Percentiles rank a stretch among this genome's conserved stretches.
phyloP scores from a whole-genome alignment of 805 yeast genomes.

The Clavispora carvajalis region DNA sequence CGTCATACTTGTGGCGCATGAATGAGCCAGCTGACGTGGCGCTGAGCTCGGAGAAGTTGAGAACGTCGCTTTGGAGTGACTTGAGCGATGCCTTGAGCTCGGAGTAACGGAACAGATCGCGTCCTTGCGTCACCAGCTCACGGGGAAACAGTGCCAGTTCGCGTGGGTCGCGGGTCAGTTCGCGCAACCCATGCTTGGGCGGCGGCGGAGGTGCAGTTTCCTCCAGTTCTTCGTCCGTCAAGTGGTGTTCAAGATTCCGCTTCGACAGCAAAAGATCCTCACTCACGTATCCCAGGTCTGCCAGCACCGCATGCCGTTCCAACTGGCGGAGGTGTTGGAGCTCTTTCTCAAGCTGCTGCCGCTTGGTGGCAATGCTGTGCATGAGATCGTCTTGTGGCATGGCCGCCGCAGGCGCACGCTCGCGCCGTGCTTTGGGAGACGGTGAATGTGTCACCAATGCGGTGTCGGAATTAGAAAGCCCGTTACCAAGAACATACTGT shows the following conservation, averaged over 20 bases:
- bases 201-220: slow-evolving; percentile 32
- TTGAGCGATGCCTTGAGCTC: slow-evolving; percentile 36
- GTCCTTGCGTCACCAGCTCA: slow-evolving; percentile 31
- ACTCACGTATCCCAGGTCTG: slow-evolving; percentile 27
- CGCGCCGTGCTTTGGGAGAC: slow-evolving; percentile 15
- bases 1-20: slow-evolving; percentile 62
- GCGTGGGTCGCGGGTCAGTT: neutral
- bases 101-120: slow-evolving; percentile 26
- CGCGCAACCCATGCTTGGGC: slow-evolving; percentile 20
- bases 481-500: slow-evolving; percentile 14
- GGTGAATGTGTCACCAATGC: slow-evolving; percentile 15
- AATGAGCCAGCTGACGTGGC: slow-evolving; percentile 89
- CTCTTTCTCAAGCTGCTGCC: slow-evolving; percentile 37
- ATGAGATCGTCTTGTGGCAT: slow-evolving; percentile 22
- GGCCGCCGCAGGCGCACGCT: neutral
- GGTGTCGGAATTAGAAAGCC: slow-evolving; percentile 11
- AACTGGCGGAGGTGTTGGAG: slow-evolving; percentile 28
- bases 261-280: slow-evolving; percentile 33
- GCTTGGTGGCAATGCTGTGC: slow-evolving; percentile 23
- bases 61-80: slow-evolving; percentile 42
- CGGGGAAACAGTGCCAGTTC: slow-evolving; percentile 28
- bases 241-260: slow-evolving; percentile 21
- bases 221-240: slow-evolving; percentile 14
- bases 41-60: slow-evolving; percentile 62
- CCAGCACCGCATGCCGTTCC: slow-evolving; percentile 16